Conservation (phyloP, 2,329 filamentous ascomycete genomes). For the Orbilia brochopaga region DNA sequence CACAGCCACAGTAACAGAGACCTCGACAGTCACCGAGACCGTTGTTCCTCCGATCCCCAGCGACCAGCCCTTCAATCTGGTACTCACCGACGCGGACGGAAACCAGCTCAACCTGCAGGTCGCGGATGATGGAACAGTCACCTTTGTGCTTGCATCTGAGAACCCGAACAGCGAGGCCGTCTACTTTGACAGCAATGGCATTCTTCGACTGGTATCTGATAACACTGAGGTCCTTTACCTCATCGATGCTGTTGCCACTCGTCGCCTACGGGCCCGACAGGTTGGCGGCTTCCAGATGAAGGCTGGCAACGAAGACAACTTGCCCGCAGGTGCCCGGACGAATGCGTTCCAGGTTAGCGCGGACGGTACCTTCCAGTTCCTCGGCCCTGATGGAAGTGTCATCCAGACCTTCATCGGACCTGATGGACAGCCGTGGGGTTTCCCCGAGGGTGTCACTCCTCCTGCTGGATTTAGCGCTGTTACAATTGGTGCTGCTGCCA, state of each 20-base stretch:
- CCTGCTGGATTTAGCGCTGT: no score
- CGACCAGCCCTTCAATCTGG: slow-evolving; percentile 3
- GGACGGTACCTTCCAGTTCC: no score
- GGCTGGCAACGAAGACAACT: background rate
- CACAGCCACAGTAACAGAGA: slow-evolving; percentile 5
- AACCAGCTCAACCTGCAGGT: slow-evolving; percentile 5
- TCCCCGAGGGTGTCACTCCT: no score
- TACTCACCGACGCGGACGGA: slow-evolving; percentile 12
- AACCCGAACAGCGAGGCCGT: slow-evolving; percentile 5
- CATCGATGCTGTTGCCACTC: background rate
- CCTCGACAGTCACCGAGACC: background rate
- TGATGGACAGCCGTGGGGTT: no score
- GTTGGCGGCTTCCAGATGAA: background rate
- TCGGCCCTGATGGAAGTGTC: no score
- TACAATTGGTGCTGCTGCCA: no score
- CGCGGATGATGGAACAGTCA: slow-evolving; percentile 4
- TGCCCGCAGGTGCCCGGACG: no score
- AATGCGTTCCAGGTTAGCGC: no score
- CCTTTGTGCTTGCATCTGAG: background rate
- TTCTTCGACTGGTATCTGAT: slow-evolving; percentile 17
- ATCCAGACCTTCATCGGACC: no score
- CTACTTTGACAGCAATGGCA: slow-evolving; percentile 6
- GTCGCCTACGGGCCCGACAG: slow-evolving; percentile 2
- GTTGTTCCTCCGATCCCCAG: background rate
- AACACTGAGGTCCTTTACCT: background rate